phyloP scores from a whole-genome alignment of 148 eudicot species.

The Rhododendron ovatum region DNA sequence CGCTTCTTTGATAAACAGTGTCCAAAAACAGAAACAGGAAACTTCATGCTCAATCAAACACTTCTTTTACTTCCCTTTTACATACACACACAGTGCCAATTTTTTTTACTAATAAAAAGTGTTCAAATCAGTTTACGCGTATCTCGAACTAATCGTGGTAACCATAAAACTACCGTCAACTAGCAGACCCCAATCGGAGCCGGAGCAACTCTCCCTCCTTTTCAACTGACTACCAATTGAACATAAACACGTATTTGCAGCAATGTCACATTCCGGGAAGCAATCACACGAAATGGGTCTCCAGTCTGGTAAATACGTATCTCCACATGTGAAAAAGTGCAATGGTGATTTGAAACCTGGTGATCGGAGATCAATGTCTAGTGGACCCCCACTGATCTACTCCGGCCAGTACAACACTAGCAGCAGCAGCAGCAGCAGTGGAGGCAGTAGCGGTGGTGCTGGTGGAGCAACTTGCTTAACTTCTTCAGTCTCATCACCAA shows the following conservation, averaged over 20 bases:
- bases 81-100: neutral
- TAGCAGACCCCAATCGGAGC: neutral
- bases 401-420: conserved; percentile 19
- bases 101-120: no score
- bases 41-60: neutral
- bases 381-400: conserved; percentile 29
- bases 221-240: neutral
- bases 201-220: neutral
- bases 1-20: neutral
- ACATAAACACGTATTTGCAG: neutral
- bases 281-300: conserved; percentile 15
- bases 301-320: no score
- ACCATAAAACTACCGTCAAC: neutral
- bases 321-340: neutral
- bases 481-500: conserved; percentile 18
- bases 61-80: neutral
- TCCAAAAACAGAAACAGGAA: neutral
- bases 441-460: neutral
- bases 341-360: conserved; percentile 12
- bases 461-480: neutral
- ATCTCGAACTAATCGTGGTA: no score
- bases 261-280: conserved; percentile 22
- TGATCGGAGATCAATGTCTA: conserved; percentile 31
- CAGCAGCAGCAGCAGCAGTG: conserved; percentile 12
- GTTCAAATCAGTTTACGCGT: rapidly evolving